Evolutionary conservation across 257 asterid genomes (phyloP), one percentile per base, ranked within the genome.

Genomic region (Nicotiana tomentosiformis): DNA sequence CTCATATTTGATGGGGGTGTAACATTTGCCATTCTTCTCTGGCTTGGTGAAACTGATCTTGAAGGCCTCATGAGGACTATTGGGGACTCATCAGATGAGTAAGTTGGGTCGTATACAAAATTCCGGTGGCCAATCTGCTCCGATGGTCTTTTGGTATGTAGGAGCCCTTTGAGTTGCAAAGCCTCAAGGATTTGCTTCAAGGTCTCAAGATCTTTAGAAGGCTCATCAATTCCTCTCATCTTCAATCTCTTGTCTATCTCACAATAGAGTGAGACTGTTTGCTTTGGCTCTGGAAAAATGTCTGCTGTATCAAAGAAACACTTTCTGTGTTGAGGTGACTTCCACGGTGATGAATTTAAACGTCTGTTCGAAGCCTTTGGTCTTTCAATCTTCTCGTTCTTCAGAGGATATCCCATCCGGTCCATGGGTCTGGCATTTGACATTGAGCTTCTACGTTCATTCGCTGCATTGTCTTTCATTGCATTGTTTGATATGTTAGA

Each of bases 131-230:
- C 60, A 76, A 82, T 68, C 51, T 82, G 91, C 82, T 90, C 91
- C 0, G 86, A 78, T n/a, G 84, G 88, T 84, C 85, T 87, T 53
- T 85, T 84, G 39, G 97, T 89, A 81, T 94, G 98, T 8, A 95
- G 85, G 26, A 95, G 97, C 9, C 98, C 99, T 84, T 93, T 95
- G 58, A 95, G 97, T 86, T 95, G 99, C 89, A 94, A 83, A 74
- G 98, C 98, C 86, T 95, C 98, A 32, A 95, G 96, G 84, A 95
- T 94, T 86, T 95, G 97, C 84, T 92, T 95, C 89, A 92, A 68
- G 1, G 97, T 89, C 62, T 95, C 97, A n/a, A 95, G 92, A 93
- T 95, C 98, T 66, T 86, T 89, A 0, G 97, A 85, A 33, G 95
- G 92, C 85, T 92, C 97, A 17, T 91, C 97, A 68, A 95, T 90